Evolutionary conservation across 306 rosid species (phyloP), one percentile per base, ranked within the genome.

Genomic region (Castanospermum australe): DNA sequence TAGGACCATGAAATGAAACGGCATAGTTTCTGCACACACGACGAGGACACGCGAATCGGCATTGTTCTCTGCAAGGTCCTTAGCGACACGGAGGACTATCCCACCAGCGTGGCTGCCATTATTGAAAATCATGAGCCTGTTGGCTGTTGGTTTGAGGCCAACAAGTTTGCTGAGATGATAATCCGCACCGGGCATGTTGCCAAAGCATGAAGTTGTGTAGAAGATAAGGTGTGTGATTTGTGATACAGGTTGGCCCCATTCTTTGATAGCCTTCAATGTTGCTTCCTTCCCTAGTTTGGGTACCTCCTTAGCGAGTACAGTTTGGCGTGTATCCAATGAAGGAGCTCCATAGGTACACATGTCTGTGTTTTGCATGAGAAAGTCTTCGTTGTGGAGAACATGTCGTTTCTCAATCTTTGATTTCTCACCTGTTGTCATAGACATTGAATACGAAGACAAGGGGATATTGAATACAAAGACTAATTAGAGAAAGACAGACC

Each of bases 151-250:
- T 20, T 8, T 8, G 52, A 76, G 81, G 9, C 63, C 51, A 2
- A 76, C 28, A 18, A 50, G 64, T 22, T 51, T 76, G 65, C 18
- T 2, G 36, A 76, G 66, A 14, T 25, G 65, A 8, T 6, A 21
- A 65, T 76, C 73, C 0, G 73, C 25, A 51, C 73, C 32, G 0
- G 64, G 74, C 2, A 48, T 7, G 21, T 21, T 42, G 5, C 60
- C 55, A 1, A 47, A 48, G 39, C 41, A 76, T 7, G 73, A 50
- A 10, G 81, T 48, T n/a, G 81, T 76, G 42, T 36, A 76, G 25
- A 76, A 76, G 20, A 65, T 50, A 32, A 76, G 66, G 30, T 76
- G 81, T 35, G 81, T 76, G 66, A 76, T 64, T 5, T 20, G 0
- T 50, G 81, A 56, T 21, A 56, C 8, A 2, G 78, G 41, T 39